These are phyloP conservation scores for Carex cristatella DNA, from an alignment of 176 grass and related monocot genomes.

Conservation along the genomic window DNA sequence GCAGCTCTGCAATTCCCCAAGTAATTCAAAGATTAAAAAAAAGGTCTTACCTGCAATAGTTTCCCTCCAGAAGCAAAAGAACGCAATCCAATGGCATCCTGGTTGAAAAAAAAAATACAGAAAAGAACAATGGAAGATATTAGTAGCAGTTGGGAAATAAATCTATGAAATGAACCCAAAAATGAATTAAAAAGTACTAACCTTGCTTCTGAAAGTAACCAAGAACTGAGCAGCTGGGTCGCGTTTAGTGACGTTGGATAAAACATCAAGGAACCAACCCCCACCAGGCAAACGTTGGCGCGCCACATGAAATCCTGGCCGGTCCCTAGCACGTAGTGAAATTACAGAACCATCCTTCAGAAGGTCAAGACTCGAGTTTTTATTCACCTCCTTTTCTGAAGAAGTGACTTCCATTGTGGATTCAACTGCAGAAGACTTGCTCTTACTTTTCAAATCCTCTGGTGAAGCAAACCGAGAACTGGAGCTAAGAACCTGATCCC, in stretches of 20 bases:
- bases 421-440: slow-evolving; percentile 50
- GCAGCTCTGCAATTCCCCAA: not conserved
- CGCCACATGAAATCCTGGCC: slow-evolving; percentile 63
- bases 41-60: slow-evolving; percentile 69
- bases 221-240: slow-evolving; percentile 95
- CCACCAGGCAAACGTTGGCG: slow-evolving; percentile 63
- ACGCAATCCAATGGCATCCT: slow-evolving; percentile 81
- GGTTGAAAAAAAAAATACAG: slow-evolving; percentile 14
- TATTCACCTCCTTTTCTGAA: slow-evolving; percentile 40
- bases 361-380: slow-evolving; percentile 41
- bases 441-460: slow-evolving; percentile 71
- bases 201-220: slow-evolving; percentile 74
- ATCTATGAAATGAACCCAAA: not conserved
- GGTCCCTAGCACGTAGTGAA: slow-evolving; percentile 61
- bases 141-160: slow-evolving; percentile 12
- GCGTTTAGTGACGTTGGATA: slow-evolving; percentile 78
- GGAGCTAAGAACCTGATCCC: slow-evolving; percentile 77
- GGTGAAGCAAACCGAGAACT: slow-evolving; percentile 95
- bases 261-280: slow-evolving; percentile 82
- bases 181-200: slow-evolving; percentile 16
- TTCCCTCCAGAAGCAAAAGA: slow-evolving; percentile 91
- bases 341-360: slow-evolving; percentile 83
- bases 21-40: not conserved
- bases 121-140: slow-evolving; percentile 15
- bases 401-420: slow-evolving; percentile 61